Base-by-base conservation (phyloP, 140 eudicot genomes). In the Anethum foeniculum region DNA sequence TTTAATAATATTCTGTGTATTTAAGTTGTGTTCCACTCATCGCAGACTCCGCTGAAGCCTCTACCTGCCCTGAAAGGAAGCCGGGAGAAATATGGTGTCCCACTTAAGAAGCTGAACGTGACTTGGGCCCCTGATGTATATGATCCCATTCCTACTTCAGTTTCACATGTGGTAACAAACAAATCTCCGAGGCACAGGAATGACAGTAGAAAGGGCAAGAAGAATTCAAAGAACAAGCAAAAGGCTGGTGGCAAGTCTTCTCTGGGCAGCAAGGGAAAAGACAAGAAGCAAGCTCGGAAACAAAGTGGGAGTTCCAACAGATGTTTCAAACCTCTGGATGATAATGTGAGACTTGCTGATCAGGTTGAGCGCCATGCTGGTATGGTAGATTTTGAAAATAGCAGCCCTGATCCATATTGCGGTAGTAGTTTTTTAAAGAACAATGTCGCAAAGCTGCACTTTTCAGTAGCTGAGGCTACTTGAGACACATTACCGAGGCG, bases 91-190 rank as follows among this genome's bases (percentile, higher is more conserved):
- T 81, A 84, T 16, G 99, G 99, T 16, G 85, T 12, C 7, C 91
- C 89, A 82, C 86, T 85, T 6, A 88, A 75, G 80, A 90, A 88
- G 79, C 86, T 86, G 78, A 82, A 85, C 0, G 97, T 95, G 23
- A 88, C 91, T 16, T 95, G 99, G 99, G 96, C 99, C 6, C 97
- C 97, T 16, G 99, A 95, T 43, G 99, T 95, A 71, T 95, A 95
- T 67, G 99, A 95, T 79, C 99, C 99, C 1, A 69, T 79, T 81
- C 99, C 99, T 0, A 87, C 97, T 12, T 82, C 99, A 60, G 92
- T 86, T 4, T 90, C 99, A 30, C 97, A 92, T 21, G 85, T 86
- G 2, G 90, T 88, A 56, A 76, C 88, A 56, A 88, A 78, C 83
- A 90, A 85, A 87, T 80, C 87, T 56, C 86, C 84, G 16, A 85